These are phyloP conservation scores for Pseudopediastrum boryanum DNA, from an alignment of 139 green algal genomes.

Conservation along the genomic window DNA sequence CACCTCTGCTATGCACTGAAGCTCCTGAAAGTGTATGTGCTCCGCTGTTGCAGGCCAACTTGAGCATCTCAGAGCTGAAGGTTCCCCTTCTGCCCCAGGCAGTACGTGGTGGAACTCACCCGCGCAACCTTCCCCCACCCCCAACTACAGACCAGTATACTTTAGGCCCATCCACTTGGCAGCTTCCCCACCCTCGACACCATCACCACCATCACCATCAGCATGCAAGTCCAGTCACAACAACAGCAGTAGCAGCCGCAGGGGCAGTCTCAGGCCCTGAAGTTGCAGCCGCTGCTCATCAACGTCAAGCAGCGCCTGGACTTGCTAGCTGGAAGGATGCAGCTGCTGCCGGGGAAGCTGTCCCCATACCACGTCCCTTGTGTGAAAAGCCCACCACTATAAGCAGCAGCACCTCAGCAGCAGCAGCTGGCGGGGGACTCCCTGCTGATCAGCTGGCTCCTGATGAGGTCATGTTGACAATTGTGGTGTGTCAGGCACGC, in stretches of 20 bases:
- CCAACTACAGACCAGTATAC: too few relatives aligned
- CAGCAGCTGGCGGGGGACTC: not conserved
- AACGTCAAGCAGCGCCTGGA: not conserved
- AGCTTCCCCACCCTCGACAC: too few relatives aligned
- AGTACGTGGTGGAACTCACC: not conserved
- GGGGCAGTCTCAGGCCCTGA: not conserved
- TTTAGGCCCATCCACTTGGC: not conserved
- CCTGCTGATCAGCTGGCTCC: not conserved
- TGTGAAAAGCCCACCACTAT: not conserved
- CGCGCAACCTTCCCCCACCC: not conserved
- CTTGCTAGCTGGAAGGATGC: not conserved
- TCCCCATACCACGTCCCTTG: not conserved
- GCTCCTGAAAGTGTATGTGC: slow-evolving; percentile 1
- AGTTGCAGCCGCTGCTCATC: not conserved
- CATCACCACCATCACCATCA: not conserved
- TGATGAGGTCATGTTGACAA: not conserved
- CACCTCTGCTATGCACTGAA: too few relatives aligned
- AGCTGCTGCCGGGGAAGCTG: not conserved
- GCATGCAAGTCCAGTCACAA: not conserved
- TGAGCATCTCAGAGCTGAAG: not conserved
- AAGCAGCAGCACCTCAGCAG: not conserved
- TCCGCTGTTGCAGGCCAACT: too few relatives aligned
- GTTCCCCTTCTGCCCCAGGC: not conserved
- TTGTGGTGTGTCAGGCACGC: too few relatives aligned
- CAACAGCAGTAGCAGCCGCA: not conserved